These are phyloP conservation scores for Juglanconis sp. DNA, from an alignment of 2,329 filamentous ascomycete genomes.

Conservation along the genomic window DNA sequence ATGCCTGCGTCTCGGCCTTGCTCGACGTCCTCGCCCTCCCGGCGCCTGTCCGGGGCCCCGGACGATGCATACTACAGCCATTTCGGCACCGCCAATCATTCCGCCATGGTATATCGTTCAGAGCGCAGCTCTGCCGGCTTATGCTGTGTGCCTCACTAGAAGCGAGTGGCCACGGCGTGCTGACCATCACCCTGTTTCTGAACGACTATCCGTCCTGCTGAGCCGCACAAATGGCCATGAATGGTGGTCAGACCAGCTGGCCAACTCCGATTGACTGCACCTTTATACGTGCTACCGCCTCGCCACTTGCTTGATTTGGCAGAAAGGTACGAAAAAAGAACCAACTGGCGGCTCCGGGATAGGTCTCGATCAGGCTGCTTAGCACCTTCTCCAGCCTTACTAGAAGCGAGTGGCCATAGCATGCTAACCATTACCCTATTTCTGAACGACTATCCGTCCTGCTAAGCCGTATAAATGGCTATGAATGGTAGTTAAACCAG, in stretches of 20 bases:
- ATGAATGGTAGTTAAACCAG: background rate
- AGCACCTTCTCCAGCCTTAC: too few relatives aligned
- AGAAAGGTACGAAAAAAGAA: background rate
- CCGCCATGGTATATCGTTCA: background rate
- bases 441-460: background rate
- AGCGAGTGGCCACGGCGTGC: background rate
- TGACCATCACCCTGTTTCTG: background rate
- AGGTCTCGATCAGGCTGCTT: too few relatives aligned
- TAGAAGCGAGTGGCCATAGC: background rate
- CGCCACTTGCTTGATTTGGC: background rate
- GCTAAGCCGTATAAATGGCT: background rate
- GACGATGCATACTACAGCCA: too few relatives aligned
- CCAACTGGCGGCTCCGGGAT: background rate
- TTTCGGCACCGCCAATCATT: background rate
- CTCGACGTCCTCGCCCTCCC: too few relatives aligned
- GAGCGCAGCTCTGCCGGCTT: background rate
- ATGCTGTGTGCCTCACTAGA: background rate
- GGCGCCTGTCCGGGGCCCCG: too few relatives aligned
- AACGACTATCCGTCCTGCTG: background rate
- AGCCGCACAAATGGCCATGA: background rate
- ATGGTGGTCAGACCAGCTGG: background rate
- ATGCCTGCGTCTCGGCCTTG: too few relatives aligned
- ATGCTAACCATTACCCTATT: background rate
- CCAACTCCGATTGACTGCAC: background rate
- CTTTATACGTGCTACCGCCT: background rate